phyloP scores from a whole-genome alignment of 1,139 yeast species.

The Candida sp. region DNA sequence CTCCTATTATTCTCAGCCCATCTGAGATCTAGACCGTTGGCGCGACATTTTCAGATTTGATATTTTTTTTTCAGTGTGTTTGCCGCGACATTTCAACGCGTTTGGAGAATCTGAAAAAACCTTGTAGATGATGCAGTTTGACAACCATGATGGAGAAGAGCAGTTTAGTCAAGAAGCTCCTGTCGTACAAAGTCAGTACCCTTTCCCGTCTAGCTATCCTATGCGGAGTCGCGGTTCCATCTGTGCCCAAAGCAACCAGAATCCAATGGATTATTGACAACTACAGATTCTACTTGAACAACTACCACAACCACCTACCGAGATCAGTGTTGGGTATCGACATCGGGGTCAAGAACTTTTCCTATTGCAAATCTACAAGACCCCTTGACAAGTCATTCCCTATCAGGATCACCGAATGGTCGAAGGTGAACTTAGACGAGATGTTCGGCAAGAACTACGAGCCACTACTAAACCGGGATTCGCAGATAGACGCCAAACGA shows the following conservation, averaged over 20 bases:
- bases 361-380: conserved; percentile 38
- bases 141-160: too few relatives aligned
- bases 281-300: conserved; percentile 18
- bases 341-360: conserved; percentile 46
- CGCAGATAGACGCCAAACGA: conserved; percentile 27
- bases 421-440: conserved; percentile 26
- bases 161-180: conserved; percentile 6
- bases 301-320: conserved; percentile 15
- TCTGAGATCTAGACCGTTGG: too few relatives aligned
- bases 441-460: conserved; percentile 14
- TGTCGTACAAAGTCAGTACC: conserved; percentile 17
- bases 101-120: too few relatives aligned
- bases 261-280: conserved; percentile 27
- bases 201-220: conserved; percentile 36
- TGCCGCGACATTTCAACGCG: too few relatives aligned
- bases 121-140: too few relatives aligned
- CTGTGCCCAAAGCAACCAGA: conserved; percentile 30
- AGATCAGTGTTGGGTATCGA: conserved; percentile 31
- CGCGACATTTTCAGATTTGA: too few relatives aligned
- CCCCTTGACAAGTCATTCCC: too few relatives aligned
- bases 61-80: too few relatives aligned
- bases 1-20: too few relatives aligned
- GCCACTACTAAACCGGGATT: conserved; percentile 14
- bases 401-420: conserved; percentile 25
- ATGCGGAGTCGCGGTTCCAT: conserved; percentile 34